Evolutionary conservation across 805 yeast species (phyloP), one percentile per base, ranked within the genome.

Genomic region (Cyberlindnera meyerae): DNA sequence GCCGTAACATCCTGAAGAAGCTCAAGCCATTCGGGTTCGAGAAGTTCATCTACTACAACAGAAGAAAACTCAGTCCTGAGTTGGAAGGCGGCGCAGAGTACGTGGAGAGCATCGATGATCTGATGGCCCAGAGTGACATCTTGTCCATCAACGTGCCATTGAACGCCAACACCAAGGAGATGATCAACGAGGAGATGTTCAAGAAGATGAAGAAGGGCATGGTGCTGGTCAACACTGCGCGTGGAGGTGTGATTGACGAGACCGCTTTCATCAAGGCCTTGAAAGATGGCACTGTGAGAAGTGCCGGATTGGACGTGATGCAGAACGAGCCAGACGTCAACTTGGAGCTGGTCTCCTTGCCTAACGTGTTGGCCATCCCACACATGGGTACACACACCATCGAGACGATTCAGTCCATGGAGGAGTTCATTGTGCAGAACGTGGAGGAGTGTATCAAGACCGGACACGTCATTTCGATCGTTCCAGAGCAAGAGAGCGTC

Each of bases 321-420:
- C 89, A 82, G 57, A 61, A 66, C 44, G 94, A 83, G 59, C 94
- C 94, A 9, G 54, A 75, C 44, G 82, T 77, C n/a, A 71, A 81
- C 29, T 61, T 70, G 53, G 88, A 82, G 42, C 63, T 83, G 44
- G 60, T 71, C 33, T 63, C 65, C 21, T 61, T 81, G 60, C 82
- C 84, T 11, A 80, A 81, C 45, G 85, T 79, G n/a, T 68, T 82
- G 11, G 73, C 84, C 24, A 65, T 84, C 47, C 97, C 97, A 12
- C 97, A 88, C 58, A 78, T 85, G 82, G 97, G 96, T 18, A 85
- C 96, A 0, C 78, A 77, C 55, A 68, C 90, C 5, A 61, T 62
- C 35, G 94, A 87, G 61, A 82, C 95, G 4, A 75, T 82, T 52
- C 63, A 68, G 48, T 72, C 73, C 49, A 85, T 93, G 96, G 96